Evolutionary conservation across 2,329 filamentous ascomycete species (phyloP), one percentile per base, ranked within the genome.

Genomic region (Colletotrichum siamense): DNA sequence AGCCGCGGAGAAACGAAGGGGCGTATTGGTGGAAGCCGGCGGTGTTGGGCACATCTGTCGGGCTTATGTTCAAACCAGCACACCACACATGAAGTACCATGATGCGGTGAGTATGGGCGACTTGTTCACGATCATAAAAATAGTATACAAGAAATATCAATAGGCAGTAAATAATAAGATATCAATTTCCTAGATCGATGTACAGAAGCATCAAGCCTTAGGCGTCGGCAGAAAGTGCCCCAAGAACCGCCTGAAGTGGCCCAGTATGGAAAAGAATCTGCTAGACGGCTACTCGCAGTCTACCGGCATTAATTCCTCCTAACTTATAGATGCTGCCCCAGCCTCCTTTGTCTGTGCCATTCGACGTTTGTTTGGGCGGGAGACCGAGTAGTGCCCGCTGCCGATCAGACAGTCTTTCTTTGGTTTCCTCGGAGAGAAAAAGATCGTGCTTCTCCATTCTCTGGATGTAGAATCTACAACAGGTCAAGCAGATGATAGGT

Each of bases 401-500:
- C 18, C 64, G 36, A 49, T 67, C 39, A 67, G 64, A 67, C 18
- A 67, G 30, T 13, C 30, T 49, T 8, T 24, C 39, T 28, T 67
- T 67, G 39, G 64, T 67, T 28, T 59, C 24, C n/a, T 67, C 64
- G 10, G 64, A 36, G 26, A 24, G 36, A 26, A 55, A 44, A 12
- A 67, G 64, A 12, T 67, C 64, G 28, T 67, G 39, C 9, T 55
- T 67, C 39, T 67, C 64, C 64, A 67, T 67, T 18, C 32, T 28
- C 39, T 67, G 64, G n/a, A 67, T 28, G 13, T 44, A 67, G 39
- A 67, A 67, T n/a, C 64, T 36, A 15, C 64, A 67, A 12, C 36
- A 67, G 24, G 64, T 39, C 39, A 49, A 59, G 55, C 55, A 67
- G 36, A 69, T 69, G 32, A 69, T 15, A 30, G 67, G 67, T 26